phyloP scores from a whole-genome alignment of 225 moss, liverwort and hornwort species.

The Thuidium tamariscinum region DNA sequence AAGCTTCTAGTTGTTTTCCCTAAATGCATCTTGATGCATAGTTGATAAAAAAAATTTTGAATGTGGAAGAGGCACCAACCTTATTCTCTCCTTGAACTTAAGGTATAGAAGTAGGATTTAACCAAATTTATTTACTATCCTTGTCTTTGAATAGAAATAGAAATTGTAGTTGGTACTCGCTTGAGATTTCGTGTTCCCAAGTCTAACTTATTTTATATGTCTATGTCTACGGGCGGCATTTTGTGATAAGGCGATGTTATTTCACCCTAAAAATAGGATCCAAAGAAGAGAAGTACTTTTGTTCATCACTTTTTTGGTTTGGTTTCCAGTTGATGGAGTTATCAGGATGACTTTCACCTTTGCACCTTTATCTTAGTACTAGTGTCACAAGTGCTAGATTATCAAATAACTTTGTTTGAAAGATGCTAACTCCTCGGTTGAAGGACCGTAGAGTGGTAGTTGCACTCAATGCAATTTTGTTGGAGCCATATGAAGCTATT shows the following conservation, averaged over 20 bases:
- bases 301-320: not conserved
- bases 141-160: not conserved
- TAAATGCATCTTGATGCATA: no score
- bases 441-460: not conserved
- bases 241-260: constrained; percentile 76
- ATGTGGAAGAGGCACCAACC: constrained; percentile 67
- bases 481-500: not conserved
- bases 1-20: no score
- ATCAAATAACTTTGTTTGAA: not conserved
- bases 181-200: not conserved
- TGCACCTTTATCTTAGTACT: not conserved
- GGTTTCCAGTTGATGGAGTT: not conserved
- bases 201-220: not conserved
- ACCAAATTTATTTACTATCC: not conserved
- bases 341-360: not conserved
- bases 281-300: constrained; percentile 30
- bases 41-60: no score
- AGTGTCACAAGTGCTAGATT: not conserved
- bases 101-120: constrained; percentile 18
- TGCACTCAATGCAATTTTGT: not conserved
- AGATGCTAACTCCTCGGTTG: not conserved
- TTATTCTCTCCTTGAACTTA: constrained; percentile 73
- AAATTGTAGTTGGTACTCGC: not conserved
- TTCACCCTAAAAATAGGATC: constrained; percentile 67
- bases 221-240: constrained; percentile 52